phyloP scores from a whole-genome alignment of 805 yeast species.

The Blastobotrys muscicola region DNA sequence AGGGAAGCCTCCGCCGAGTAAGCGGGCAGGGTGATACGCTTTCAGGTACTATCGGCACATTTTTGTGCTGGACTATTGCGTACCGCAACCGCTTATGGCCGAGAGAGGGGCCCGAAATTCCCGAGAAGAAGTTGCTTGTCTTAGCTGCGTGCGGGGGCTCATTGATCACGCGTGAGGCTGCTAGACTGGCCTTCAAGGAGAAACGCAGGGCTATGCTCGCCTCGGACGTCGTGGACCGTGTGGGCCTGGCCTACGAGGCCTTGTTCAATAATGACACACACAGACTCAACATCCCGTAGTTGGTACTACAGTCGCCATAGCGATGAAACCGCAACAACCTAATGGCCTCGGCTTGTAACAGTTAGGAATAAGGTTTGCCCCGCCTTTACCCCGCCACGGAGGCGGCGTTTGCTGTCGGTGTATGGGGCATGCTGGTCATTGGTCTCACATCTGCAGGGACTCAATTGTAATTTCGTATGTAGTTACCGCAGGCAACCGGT shows the following conservation, averaged over 20 bases:
- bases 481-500: no score
- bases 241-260: conserved; percentile 53
- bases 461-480: no score
- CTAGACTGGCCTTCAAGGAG: conserved; percentile 51
- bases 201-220: conserved; percentile 80
- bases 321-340: no score
- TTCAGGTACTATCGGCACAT: conserved; percentile 75
- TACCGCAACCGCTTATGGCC: conserved; percentile 55
- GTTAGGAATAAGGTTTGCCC: no score
- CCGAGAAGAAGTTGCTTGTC: conserved; percentile 25
- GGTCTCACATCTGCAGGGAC: no score
- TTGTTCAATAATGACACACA: conserved; percentile 13
- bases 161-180: conserved; percentile 54
- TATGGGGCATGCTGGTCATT: no score
- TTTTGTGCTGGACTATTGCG: conserved; percentile 69
- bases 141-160: conserved; percentile 59
- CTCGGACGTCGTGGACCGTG: conserved; percentile 60
- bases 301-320: conserved; percentile 9
- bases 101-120: conserved; percentile 29
- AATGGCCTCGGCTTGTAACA: no score
- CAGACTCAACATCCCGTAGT: no score
- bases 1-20: conserved; percentile 71
- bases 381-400: no score
- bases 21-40: conserved; percentile 97
- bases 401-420: no score